phyloP scores from a whole-genome alignment of 768 basidiomycete genomes.

The Roridomyces roridus region DNA sequence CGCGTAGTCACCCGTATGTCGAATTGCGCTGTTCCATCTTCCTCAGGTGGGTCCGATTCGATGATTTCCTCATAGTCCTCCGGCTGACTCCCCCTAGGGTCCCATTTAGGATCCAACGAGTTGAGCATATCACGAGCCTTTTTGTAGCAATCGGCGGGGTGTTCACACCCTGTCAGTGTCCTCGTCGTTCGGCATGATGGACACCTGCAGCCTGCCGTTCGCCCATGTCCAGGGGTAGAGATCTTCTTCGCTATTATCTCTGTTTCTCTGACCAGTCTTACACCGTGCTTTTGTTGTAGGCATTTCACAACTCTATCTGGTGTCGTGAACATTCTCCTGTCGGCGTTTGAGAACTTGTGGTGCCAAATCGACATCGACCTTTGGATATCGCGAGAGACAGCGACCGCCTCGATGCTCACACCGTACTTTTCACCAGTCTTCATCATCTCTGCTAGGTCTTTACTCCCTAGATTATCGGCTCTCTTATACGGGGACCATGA shows the following conservation, averaged over 20 bases:
- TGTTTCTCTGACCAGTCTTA: not conserved
- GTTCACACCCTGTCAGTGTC: not conserved
- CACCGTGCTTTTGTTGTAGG: not conserved
- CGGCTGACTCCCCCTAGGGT: not conserved
- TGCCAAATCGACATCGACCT: not conserved
- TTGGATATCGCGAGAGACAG: not conserved
- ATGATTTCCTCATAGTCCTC: conserved; percentile 7
- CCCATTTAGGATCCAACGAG: conserved; percentile 8
- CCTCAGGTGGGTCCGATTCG: not conserved
- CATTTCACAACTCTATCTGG: not conserved
- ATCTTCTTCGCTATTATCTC: not conserved
- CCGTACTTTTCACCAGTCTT: not conserved
- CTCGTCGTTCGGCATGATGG: not conserved
- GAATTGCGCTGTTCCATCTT: not conserved
- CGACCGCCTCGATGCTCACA: not conserved
- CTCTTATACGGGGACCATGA: not conserved
- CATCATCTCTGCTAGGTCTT: not conserved
- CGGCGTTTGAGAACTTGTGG: not conserved
- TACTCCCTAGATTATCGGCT: not conserved
- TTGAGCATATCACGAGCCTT: conserved; percentile 5
- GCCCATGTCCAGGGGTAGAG: not conserved
- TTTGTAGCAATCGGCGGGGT: conserved; percentile 11
- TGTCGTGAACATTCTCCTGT: not conserved
- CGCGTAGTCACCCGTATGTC: not conserved
- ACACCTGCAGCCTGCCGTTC: not conserved